Evolutionary conservation across 371 early-diverging fungal genomes (phyloP), one percentile per base, ranked within the genome.

Genomic region (Thermomucor indicae-seudaticae): DNA sequence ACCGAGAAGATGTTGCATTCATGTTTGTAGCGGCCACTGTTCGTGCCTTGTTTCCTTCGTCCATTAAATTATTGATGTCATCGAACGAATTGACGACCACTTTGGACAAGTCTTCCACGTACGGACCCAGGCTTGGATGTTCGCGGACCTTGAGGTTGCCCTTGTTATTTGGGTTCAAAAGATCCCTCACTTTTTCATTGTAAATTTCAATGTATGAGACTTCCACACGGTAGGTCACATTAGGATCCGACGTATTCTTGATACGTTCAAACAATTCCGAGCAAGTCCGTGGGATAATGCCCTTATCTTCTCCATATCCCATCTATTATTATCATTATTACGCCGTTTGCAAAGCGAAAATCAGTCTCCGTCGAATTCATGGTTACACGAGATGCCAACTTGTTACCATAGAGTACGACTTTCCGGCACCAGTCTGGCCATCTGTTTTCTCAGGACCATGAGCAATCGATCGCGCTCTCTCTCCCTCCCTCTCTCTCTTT

Each of bases 1-100:
- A 91, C 44, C 99, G 82, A 51, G 91, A 90, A 16, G 94, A 93
- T 0, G 86, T 85, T 55, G 85, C 93, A 68, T 98, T 98, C 98
- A 97, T 97, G 58, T 92, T 89, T 30, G 98, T 99, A 3, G 92
- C 84, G 3, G 95, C 97, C 8, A 95, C 93, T 5, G 93, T 96
- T 66, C 86, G 85, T 65, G 83, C 83, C 77, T 89, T 85, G 64
- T 92, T 93, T 39, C 96, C 97, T 67, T 87, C 86, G 29, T 90
- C 89, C 88, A 95, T 85, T 1, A 92, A 59, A 40, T 79, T 79
- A 46, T 86, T 79, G 32, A 89, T 88, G 49, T 92, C 88, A 29
- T 79, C 78, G 60, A 85, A 84, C 1, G 88, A 83, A 10, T 72
- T 75, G n/a, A 96, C 92, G 4, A 87, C 86, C 20, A 91, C 65